A percentile compares a stretch with the other conserved stretches of the same genome.
These are phyloP conservation scores for Lophium mytilinum DNA, from an alignment of 495 filamentous ascomycete species.

Conservation along the genomic window DNA sequence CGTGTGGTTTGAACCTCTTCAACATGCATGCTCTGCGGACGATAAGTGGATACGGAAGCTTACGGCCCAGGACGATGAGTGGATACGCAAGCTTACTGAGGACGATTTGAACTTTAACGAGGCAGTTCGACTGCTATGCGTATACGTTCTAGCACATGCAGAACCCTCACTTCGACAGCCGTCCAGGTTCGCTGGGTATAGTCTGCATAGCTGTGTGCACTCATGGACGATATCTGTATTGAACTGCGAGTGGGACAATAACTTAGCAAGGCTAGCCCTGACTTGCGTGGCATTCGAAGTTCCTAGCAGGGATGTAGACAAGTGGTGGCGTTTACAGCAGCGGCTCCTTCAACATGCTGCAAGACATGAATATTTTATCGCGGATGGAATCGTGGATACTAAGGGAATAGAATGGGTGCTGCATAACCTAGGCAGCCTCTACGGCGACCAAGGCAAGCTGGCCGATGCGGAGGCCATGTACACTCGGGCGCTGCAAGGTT, in stretches of 20 bases:
- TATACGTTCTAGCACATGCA: background rate
- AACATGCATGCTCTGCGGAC: background rate
- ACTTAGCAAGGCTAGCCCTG: background rate
- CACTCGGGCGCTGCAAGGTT: conserved; percentile 32
- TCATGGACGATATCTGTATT: conserved; percentile 3
- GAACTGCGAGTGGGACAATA: conserved; percentile 4
- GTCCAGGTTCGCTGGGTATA: conserved; percentile 1
- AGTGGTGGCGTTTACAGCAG: background rate
- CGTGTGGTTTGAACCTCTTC: conserved; percentile 4
- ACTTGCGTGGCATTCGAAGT: background rate
- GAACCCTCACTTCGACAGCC: background rate
- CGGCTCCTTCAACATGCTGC: conserved; percentile 7
- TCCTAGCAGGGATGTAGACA: background rate
- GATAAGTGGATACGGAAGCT: conserved; percentile 6
- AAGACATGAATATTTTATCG: background rate
- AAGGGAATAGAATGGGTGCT: conserved; percentile 3
- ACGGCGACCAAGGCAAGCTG: conserved; percentile 30
- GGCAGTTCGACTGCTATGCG: background rate
- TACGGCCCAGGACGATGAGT: conserved; percentile 6
- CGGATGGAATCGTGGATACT: background rate
- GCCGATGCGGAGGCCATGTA: conserved; percentile 35
- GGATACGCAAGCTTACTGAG: conserved; percentile 7
- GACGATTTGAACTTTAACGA: conserved; percentile 2
- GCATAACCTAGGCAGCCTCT: conserved; percentile 21
- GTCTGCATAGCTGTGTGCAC: conserved; percentile 9